These are phyloP conservation scores for Closterium sp. DNA, from an alignment of 139 green algal genomes.

Conservation along the genomic window DNA sequence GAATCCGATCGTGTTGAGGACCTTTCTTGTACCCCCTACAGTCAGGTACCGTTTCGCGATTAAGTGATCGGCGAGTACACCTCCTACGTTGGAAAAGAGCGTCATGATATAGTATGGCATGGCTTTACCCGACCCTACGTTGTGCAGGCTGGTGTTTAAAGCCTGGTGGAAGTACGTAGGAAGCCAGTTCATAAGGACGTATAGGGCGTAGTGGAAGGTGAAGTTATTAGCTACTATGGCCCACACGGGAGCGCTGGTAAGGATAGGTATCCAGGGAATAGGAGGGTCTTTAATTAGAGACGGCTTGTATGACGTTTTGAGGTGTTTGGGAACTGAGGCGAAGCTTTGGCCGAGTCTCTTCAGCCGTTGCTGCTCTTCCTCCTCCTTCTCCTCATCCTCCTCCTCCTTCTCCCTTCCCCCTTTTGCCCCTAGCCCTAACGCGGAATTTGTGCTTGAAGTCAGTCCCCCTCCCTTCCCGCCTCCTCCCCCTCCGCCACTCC, in stretches of 20 bases:
- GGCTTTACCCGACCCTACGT: slow-evolving; percentile 73
- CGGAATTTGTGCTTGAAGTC: background rate
- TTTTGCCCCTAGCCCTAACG: background rate
- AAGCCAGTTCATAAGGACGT: slow-evolving; percentile 98
- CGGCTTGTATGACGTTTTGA: background rate
- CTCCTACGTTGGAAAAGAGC: slow-evolving; percentile 53
- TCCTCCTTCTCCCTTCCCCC: background rate
- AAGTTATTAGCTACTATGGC: slow-evolving; percentile 98
- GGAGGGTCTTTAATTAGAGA: background rate
- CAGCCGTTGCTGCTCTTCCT: background rate
- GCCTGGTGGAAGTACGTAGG: slow-evolving; percentile 95
- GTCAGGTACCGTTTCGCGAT: slow-evolving; percentile 61
- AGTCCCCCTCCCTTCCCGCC: background rate
- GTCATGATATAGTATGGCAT: slow-evolving; percentile 98
- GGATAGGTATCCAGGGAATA: slow-evolving; percentile 72
- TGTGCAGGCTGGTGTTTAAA: slow-evolving; percentile 69
- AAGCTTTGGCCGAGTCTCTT: background rate
- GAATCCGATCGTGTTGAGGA: slow-evolving; percentile 82
- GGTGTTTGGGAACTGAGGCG: background rate
- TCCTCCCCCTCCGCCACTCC: background rate
- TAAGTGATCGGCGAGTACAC: slow-evolving; percentile 74
- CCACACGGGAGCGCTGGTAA: slow-evolving; percentile 79
- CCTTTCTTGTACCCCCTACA: slow-evolving; percentile 75
- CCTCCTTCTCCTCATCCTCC: slow-evolving; percentile 9
- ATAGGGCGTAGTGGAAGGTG: slow-evolving; percentile 98